Evolutionary conservation across 331 rosid genomes (phyloP).

Genomic region (Pyrus hybrid): DNA sequence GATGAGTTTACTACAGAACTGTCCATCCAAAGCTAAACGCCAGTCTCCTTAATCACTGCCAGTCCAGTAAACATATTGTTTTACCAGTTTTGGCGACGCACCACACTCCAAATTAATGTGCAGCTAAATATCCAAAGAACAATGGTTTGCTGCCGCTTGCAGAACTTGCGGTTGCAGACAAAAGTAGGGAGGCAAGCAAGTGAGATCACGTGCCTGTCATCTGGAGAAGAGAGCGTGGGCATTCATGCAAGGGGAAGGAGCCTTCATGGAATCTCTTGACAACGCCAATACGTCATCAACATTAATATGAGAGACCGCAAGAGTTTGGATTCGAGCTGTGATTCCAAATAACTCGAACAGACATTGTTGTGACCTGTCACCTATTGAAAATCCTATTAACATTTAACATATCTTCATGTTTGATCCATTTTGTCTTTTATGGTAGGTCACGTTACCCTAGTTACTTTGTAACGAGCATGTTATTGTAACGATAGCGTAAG

Average conservation of each 20-base stretch:
- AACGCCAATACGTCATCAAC: conserved; percentile 35
- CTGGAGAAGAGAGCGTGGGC: conserved; percentile 14
- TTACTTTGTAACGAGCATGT: too few relatives aligned
- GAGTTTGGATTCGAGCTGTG: conserved; percentile 30
- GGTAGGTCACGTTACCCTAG: conserved; percentile 41
- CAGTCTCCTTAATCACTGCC: too few relatives aligned
- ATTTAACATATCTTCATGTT: background rate
- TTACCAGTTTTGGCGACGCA: too few relatives aligned
- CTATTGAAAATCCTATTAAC: background rate
- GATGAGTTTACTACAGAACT: too few relatives aligned
- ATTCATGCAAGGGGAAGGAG: background rate
- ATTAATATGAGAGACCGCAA: conserved; percentile 25
- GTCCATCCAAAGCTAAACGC: too few relatives aligned
- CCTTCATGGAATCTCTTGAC: conserved; percentile 43
- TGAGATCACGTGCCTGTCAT: background rate
- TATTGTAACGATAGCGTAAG: too few relatives aligned
- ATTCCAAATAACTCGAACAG: conserved; percentile 23
- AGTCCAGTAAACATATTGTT: too few relatives aligned
- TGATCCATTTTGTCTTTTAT: background rate
- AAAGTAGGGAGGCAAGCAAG: background rate
- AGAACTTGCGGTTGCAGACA: background rate
- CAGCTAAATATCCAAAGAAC: background rate
- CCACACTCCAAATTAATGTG: too few relatives aligned
- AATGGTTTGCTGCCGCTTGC: background rate
- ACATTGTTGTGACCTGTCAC: background rate